Base-by-base conservation (phyloP, 352 stramenopile species). In the Thraustotheca clavata region DNA sequence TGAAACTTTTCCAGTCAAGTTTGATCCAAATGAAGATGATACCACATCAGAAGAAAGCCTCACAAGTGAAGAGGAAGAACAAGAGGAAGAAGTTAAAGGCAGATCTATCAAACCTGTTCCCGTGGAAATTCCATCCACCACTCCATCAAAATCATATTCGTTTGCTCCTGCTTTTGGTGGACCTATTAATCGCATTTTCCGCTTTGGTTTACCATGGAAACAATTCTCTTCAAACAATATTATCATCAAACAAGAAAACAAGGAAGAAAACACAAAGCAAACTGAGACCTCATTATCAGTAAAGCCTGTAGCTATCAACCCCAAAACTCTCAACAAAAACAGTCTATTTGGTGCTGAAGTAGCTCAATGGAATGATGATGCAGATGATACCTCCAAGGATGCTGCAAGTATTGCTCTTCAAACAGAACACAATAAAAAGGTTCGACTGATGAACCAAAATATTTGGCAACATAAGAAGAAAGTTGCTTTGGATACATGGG, bases 401-500 rank as follows among this genome's bases (percentile, higher is more conserved):
- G 73, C 67, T 1, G 55, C 60, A 3, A 34, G 59, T 0, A 62
- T 73, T 12, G 70, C 71, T 20, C 31, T 67, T 24, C 49, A 90
- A 20, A 67, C 71, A 20, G 73, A 88, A 67, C 84, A 91, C 60
- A 80, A 91, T 52, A 73, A 75, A 14, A 74, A 91, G 39, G 67
- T 91, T 16, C 77, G 80, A n/a, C 70, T 79, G 24, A 43, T 93
- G 14, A 90, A 90, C 67, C 74, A 81, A 34, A 80, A 91, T 57
- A 77, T 91, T 57, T 88, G 76, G 73, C 77, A 86, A 47, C 73
- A 81, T 49, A 83, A 83, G 38, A 86, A 85, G 32, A 73, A 74
- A 4, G 74, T 74, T 18, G 79, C 79, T 16, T 82, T 86, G 48
- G 83, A 88, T 69, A 81, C 77, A 32, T 93, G 84, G 84, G 76